Base-by-base conservation (phyloP, 2,329 filamentous ascomycete species). In the Tolypocladium guangdongense region DNA sequence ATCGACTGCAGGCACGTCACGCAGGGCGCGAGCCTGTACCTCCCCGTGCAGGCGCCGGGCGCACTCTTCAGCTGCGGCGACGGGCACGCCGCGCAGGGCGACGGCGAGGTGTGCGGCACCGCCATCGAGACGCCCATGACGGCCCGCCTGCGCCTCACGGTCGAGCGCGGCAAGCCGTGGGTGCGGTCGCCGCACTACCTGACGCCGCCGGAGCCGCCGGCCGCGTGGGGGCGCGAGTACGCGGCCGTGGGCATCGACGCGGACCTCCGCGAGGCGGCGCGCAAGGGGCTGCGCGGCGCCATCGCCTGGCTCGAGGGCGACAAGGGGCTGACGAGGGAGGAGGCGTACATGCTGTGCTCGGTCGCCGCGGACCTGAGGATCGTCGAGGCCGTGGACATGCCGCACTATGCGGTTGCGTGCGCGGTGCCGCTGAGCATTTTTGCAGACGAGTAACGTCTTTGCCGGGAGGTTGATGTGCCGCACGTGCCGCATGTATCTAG, bases 101-200 rank as follows among this genome's bases (percentile, higher is more conserved):
- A 78, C 55, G 77, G 77, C 4, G 77, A 80, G 57, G 73, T 80
- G 24, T 79, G 76, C 57, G 76, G 78, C 7, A 78, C 75, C n/a
- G 78, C 78, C 7, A 77, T 80, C 58, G 78, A 80, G 66, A 79
- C 76, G 30, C 70, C 75, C 1, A 74, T 78, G 65, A 71, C 66
- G 54, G 77, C 76, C 0, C 71, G 70, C 0, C 58, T 80, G 36
- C 69, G 72, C n/a, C 68, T 81, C 37, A 74, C 71, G 3, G 64
- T 79, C 7, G 67, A 73, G 53, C 77, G 76, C 61, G 66, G 68
- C 50, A 74, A 70, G 57, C 60, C 66, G 14, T 77, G 71, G 70
- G 65, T 78, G 32, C 68, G 67, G 32, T 70, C 71, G 20, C 77
- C 77, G 39, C 76, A 79, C 61, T 77, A 74, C 58, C 58, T 71